Evolutionary conservation across 352 stramenopile genomes (phyloP).

Genomic region (Globisporangium cystogenes): DNA sequence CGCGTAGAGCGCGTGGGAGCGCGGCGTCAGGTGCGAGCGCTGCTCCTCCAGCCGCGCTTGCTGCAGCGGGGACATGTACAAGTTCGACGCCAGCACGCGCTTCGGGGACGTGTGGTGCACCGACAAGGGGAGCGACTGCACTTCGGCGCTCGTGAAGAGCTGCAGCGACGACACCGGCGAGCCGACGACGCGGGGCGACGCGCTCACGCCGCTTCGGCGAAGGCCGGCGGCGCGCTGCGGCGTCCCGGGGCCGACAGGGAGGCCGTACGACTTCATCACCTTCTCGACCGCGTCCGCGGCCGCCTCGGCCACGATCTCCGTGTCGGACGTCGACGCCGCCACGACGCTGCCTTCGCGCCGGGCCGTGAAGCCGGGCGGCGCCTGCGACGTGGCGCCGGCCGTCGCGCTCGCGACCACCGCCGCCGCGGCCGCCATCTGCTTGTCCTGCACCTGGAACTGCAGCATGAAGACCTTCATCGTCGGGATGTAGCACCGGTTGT

Average conservation of each 20-base stretch:
- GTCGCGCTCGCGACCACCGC: constrained; percentile 44
- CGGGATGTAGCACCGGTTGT: constrained; percentile 81
- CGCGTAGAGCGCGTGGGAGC: constrained; percentile 78
- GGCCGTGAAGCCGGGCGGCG: constrained; percentile 34
- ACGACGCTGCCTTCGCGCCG: constrained; percentile 34
- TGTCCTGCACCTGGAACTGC: constrained; percentile 82
- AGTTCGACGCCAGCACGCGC: constrained; percentile 70
- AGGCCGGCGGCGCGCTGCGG: constrained; percentile 19
- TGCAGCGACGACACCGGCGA: constrained; percentile 44
- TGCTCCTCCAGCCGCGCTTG: constrained; percentile 68
- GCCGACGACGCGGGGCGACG: constrained; percentile 33
- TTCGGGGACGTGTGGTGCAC: constrained; percentile 78
- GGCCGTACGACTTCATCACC: constrained; percentile 38
- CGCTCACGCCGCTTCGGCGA: constrained; percentile 1
- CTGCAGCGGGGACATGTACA: constrained; percentile 84
- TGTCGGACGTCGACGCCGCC: constrained; percentile 56
- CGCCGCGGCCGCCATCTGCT: constrained; percentile 70
- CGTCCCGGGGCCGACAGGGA: constrained; percentile 22
- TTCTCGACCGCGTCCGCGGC: constrained; percentile 67
- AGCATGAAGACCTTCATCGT: constrained; percentile 85
- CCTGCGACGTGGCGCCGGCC: constrained; percentile 8
- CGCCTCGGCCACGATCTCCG: constrained; percentile 74
- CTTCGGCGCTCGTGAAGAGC: constrained; percentile 67
- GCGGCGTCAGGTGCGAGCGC: constrained; percentile 59
- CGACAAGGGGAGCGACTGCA: constrained; percentile 72